Conservation (phyloP, 306 rosid species). For the Ziziphus jujuba region DNA sequence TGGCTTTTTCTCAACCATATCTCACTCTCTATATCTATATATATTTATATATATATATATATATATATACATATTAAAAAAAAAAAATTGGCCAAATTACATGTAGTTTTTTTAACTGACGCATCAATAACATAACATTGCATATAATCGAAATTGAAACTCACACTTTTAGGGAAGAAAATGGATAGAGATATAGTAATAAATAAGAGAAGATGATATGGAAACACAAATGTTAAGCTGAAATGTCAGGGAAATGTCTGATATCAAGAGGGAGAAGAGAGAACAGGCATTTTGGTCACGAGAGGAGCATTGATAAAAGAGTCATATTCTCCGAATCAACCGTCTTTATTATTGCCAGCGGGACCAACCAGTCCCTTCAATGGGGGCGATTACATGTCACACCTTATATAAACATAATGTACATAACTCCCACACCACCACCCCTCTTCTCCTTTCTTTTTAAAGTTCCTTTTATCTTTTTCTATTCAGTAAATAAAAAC, state of each 20-base stretch:
- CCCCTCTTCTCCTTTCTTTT: background rate
- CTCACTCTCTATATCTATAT: background rate
- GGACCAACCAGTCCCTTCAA: conserved; percentile 46
- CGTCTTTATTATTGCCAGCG: conserved; percentile 49
- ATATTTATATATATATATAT: background rate
- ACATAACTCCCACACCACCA: conserved; percentile 1
- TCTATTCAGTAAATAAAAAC: conserved; percentile 33
- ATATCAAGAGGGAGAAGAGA: conserved; percentile 22
- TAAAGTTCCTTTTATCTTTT: conserved; percentile 13
- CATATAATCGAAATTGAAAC: too few relatives aligned
- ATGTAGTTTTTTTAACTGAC: too few relatives aligned
- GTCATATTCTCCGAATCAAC: conserved; percentile 45
- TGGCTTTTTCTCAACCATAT: conserved; percentile 21
- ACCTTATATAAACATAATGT: too few relatives aligned
- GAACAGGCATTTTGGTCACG: conserved; percentile 48
- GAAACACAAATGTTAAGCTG: background rate
- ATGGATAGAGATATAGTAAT: too few relatives aligned
- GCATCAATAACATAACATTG: too few relatives aligned
- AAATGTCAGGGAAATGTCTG: conserved; percentile 24
- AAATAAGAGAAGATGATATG: background rate
- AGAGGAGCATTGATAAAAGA: conserved; percentile 29
- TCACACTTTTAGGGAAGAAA: too few relatives aligned
- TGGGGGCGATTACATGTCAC: background rate
- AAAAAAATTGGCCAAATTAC: too few relatives aligned
- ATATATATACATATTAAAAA: background rate